Conservation (phyloP, 345 rosid species). For the Salix exigua region DNA sequence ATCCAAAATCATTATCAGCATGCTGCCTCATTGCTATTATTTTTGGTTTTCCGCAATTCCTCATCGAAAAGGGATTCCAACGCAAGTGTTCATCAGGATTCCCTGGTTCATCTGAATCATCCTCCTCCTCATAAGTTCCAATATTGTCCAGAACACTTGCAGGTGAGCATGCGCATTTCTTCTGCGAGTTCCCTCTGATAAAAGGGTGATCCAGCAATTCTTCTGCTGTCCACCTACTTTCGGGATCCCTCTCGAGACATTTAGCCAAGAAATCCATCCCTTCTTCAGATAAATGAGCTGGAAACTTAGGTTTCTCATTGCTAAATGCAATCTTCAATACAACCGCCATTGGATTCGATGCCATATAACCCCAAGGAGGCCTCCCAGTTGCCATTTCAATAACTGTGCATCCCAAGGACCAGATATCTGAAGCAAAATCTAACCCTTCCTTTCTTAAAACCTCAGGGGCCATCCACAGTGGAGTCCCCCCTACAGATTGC, state of each 20-base stretch:
- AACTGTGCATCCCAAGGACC: constrained; percentile 41
- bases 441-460: constrained; percentile 29
- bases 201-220: constrained; percentile 37
- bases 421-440: constrained; percentile 32
- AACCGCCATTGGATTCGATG: constrained; percentile 22
- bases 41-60: background rate
- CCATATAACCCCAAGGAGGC: constrained; percentile 27
- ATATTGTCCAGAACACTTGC: constrained; percentile 21
- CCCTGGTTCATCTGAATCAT: constrained; percentile 9
- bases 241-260: constrained; percentile 33
- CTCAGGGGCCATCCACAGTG: constrained; percentile 47
- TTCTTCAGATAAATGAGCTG: constrained; percentile 18
- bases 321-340: constrained; percentile 32
- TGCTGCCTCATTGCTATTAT: background rate
- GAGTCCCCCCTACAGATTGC: constrained; percentile 29
- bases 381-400: constrained; percentile 44
- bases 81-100: background rate
- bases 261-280: constrained; percentile 31
- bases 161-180: constrained; percentile 11
- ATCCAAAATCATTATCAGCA: background rate
- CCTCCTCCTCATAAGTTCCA: constrained; percentile 3
- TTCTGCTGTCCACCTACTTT: constrained; percentile 27
- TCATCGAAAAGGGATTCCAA: constrained; percentile 19
- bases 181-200: background rate
- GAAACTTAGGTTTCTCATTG: constrained; percentile 26